phyloP scores from a whole-genome alignment of 2,329 filamentous ascomycete genomes.

The Sarocladium oryzae region DNA sequence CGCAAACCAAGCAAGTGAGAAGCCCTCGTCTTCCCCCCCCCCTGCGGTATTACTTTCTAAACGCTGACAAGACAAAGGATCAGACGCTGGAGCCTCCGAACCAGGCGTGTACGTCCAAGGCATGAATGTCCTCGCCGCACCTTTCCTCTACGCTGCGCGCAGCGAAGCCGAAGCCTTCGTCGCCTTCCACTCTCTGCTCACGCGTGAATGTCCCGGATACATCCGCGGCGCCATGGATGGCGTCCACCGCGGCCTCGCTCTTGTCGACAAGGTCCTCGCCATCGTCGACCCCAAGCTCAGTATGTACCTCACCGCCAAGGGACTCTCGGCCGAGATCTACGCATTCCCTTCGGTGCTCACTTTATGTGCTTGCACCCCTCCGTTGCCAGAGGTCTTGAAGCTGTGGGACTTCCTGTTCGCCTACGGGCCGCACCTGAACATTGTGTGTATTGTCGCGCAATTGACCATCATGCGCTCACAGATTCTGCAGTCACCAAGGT shows the following conservation, averaged over 20 bases:
- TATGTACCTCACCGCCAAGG: conserved; percentile 75
- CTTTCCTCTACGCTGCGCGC: conserved; percentile 88
- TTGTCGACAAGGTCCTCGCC: conserved; percentile 87
- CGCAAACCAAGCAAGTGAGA: conserved; percentile 30
- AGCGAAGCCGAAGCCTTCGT: conserved; percentile 94
- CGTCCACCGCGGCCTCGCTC: conserved; percentile 81
- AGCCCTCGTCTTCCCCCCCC: conserved; percentile 22
- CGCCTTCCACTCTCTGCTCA: conserved; percentile 82
- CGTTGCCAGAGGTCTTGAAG: conserved; percentile 82
- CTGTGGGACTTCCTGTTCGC: conserved; percentile 98
- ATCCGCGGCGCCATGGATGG: conserved; percentile 96
- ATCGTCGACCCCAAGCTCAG: conserved; percentile 88
- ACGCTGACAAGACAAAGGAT: conserved; percentile 19
- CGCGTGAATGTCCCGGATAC: conserved; percentile 84
- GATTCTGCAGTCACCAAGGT: conserved; percentile 80
- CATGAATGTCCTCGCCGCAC: conserved; percentile 96
- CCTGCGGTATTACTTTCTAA: no score
- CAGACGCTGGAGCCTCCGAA: conserved; percentile 53
- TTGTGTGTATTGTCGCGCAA: conserved; percentile 94
- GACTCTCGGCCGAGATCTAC: conserved; percentile 88
- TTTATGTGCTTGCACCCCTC: conserved; percentile 90
- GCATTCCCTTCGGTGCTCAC: conserved; percentile 94
- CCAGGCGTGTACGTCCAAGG: conserved; percentile 92
- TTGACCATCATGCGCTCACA: conserved; percentile 81
- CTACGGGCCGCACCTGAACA: conserved; percentile 90